A percentile compares a stretch with the other conserved stretches of the same genome.
These are phyloP conservation scores for Catenaria anguillulae DNA, from an alignment of 371 early-diverging fungal genomes.

Conservation along the genomic window DNA sequence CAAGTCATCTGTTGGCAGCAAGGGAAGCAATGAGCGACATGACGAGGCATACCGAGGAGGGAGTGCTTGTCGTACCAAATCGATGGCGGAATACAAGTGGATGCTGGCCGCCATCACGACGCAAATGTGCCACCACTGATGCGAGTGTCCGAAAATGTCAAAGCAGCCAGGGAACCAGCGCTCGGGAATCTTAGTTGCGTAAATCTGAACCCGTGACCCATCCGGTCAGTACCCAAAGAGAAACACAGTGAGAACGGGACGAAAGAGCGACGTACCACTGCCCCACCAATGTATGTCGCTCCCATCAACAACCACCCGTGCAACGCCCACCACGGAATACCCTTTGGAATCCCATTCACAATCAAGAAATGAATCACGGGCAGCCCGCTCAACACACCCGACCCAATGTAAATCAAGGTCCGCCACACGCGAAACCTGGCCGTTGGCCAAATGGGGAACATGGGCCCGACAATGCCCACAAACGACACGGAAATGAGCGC, in stretches of 20 bases:
- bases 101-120: constrained; percentile 52
- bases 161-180: constrained; percentile 54
- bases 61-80: too few relatives aligned
- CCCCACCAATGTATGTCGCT: constrained; percentile 13
- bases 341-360: neutral
- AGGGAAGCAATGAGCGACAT: too few relatives aligned
- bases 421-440: constrained; percentile 8
- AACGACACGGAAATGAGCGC: neutral
- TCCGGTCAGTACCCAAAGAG: neutral
- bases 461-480: constrained; percentile 12
- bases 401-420: constrained; percentile 6
- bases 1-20: too few relatives aligned
- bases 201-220: constrained; percentile 29
- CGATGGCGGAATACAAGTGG: constrained; percentile 18
- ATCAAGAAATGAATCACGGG: constrained; percentile 7
- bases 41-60: too few relatives aligned
- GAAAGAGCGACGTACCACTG: neutral
- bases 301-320: neutral
- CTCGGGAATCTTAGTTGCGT: constrained; percentile 58
- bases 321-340: neutral
- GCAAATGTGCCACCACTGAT: constrained; percentile 64
- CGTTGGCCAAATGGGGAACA: constrained; percentile 8
- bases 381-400: neutral
- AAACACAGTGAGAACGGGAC: too few relatives aligned
- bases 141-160: constrained; percentile 54